Base-by-base conservation (phyloP, 768 basidiomycete genomes). In the Agrocybe praecox region DNA sequence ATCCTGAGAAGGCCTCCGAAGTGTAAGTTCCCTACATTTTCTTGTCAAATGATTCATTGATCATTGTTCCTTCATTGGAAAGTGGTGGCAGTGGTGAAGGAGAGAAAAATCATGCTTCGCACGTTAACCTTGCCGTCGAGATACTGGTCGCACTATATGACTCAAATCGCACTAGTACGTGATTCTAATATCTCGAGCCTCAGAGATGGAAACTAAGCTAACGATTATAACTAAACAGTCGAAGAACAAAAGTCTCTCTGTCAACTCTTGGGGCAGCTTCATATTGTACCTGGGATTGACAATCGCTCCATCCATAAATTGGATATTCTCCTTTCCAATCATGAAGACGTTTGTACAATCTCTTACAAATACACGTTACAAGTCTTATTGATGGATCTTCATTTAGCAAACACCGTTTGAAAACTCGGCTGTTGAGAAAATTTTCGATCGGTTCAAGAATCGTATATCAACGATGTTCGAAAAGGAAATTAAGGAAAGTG, bases 1-100 rank as follows among this genome's bases (percentile, higher is more conserved):
- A 96, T 67, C 90, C 92, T 0, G 78, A 84, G 65, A 93, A 91
- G 65, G 80, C 82, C 33, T 80, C 84, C 66, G 65, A 76, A 77
- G 72, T 66, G 72, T 75, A 49, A 46, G 78, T 61, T 56, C 58
- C 5, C 56, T 21, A 11, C 47, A 34, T 22, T 53, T 54, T 11
- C 34, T 23, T 19, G 33, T 21, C 52, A 15, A 26, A 19, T 51
- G 14, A 8, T 29, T 14, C 23, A 61, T 56, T 46, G 23, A 55
- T n/a, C n/a, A n/a, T 62, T 53, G 10, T 36, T 49, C 21, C 26
- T 40, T 62, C 45, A n/a, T 36, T 66, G 66, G 36, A 29, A 29
- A 62, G 55, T 34, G 58, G 64, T 51, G 61, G 50, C 47, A 57
- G 64, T 51, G 61, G 50, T 46, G 57, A 48, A 43, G 54, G 68